phyloP scores from a whole-genome alignment of 768 basidiomycete genomes.

The Russula ochroleuca region DNA sequence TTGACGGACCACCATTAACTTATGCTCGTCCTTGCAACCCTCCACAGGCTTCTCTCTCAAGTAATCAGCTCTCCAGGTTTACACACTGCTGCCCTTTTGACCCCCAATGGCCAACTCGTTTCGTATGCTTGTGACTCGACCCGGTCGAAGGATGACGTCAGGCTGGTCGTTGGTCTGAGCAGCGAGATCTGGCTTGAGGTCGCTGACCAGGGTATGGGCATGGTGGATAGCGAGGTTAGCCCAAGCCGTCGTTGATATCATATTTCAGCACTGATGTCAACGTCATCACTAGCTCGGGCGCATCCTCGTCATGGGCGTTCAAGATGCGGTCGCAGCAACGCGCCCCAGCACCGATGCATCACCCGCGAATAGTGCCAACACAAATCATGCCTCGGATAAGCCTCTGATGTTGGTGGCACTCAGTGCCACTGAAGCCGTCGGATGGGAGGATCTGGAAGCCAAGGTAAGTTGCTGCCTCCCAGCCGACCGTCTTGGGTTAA shows the following conservation, averaged over 20 bases:
- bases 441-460: slow-evolving; percentile 61
- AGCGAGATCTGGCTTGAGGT: slow-evolving; percentile 79
- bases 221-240: slow-evolving; percentile 75
- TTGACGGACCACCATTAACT: background rate
- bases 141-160: slow-evolving; percentile 66
- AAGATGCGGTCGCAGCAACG: slow-evolving; percentile 34
- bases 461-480: slow-evolving; percentile 46
- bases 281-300: slow-evolving; percentile 53
- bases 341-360: slow-evolving; percentile 24
- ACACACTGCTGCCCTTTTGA: slow-evolving; percentile 69
- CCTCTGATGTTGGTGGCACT: slow-evolving; percentile 70
- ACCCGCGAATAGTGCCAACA: slow-evolving; percentile 22
- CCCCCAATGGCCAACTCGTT: slow-evolving; percentile 69
- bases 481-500: background rate
- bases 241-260: background rate
- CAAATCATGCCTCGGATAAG: slow-evolving; percentile 29
- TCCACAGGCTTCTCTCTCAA: slow-evolving; percentile 62
- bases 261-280: background rate
- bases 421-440: slow-evolving; percentile 53
- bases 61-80: slow-evolving; percentile 54
- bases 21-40: slow-evolving; percentile 68
- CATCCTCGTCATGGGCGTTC: slow-evolving; percentile 62
- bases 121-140: slow-evolving; percentile 55
- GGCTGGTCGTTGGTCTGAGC: slow-evolving; percentile 65
- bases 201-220: slow-evolving; percentile 56